A percentile compares a stretch with the other conserved stretches of the same genome.
Conservation (phyloP, 257 asterid genomes). For the Solanum pennellii region DNA sequence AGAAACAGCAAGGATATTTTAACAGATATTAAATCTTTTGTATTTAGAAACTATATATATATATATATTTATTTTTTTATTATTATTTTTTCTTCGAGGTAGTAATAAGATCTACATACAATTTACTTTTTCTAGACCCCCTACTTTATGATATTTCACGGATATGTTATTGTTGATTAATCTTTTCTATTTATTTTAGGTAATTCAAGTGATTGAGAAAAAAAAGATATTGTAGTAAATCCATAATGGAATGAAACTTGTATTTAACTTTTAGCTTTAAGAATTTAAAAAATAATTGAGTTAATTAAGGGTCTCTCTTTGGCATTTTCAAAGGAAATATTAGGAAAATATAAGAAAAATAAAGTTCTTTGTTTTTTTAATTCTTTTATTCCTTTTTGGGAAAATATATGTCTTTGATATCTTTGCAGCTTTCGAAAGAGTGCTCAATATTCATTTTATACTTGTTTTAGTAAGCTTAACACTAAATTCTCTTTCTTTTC, state of each 20-base stretch:
- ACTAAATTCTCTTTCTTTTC: neutral
- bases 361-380: neutral
- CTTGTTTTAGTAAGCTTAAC: neutral
- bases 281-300: neutral
- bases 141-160: too few relatives aligned
- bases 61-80: too few relatives aligned
- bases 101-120: accelerated
- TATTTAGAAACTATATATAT: too few relatives aligned
- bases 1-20: neutral
- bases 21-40: too few relatives aligned
- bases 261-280: neutral
- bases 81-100: too few relatives aligned
- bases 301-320: neutral
- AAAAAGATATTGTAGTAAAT: neutral
- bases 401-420: neutral
- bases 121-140: too few relatives aligned
- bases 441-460: neutral
- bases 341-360: neutral
- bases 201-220: neutral
- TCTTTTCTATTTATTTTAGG: too few relatives aligned
- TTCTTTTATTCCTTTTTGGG: neutral
- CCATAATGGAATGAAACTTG: neutral
- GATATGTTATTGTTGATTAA: too few relatives aligned
- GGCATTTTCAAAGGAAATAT: neutral
- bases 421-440: neutral